phyloP scores from a whole-genome alignment of 768 basidiomycete genomes.

The Psilocybe sp. region DNA sequence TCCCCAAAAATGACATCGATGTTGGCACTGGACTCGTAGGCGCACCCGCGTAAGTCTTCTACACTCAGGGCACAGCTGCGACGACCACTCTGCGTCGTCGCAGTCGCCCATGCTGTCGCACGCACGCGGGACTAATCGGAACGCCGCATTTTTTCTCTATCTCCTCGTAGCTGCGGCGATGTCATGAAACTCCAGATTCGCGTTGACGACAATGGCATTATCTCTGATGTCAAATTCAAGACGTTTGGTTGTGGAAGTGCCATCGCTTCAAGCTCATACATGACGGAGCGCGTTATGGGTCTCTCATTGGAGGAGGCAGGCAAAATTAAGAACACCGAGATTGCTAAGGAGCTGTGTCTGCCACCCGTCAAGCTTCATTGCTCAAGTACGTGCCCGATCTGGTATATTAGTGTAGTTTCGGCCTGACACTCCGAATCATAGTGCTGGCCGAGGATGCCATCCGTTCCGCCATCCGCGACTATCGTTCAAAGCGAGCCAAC shows the following conservation, averaged over 20 bases:
- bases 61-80: slow-evolving; percentile 3
- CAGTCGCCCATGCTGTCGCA: slow-evolving; percentile 8
- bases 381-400: slow-evolving; percentile 64
- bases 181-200: slow-evolving; percentile 99
- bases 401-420: slow-evolving; percentile 1
- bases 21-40: slow-evolving; percentile 98
- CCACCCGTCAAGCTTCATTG: slow-evolving; percentile 97
- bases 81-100: slow-evolving; percentile 6
- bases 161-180: slow-evolving; percentile 75
- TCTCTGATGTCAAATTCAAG: slow-evolving; percentile 99
- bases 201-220: slow-evolving; percentile 91
- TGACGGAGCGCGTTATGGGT: slow-evolving; percentile 98
- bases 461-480: slow-evolving; percentile 95
- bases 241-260: slow-evolving; percentile 99
- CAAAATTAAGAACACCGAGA: slow-evolving; percentile 98
- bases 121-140: slow-evolving; percentile 27
- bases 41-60: slow-evolving; percentile 79
- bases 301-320: slow-evolving; percentile 92
- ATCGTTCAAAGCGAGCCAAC: slow-evolving; percentile 78
- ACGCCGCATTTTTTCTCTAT: slow-evolving; percentile 2
- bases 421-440: slow-evolving; percentile 22
- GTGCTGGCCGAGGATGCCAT: slow-evolving; percentile 99
- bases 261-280: slow-evolving; percentile 96
- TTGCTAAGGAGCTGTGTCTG: slow-evolving; percentile 92
- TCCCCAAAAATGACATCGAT: slow-evolving; percentile 86